phyloP scores from a whole-genome alignment of 257 asterid genomes.

The Asclepias syriaca region DNA sequence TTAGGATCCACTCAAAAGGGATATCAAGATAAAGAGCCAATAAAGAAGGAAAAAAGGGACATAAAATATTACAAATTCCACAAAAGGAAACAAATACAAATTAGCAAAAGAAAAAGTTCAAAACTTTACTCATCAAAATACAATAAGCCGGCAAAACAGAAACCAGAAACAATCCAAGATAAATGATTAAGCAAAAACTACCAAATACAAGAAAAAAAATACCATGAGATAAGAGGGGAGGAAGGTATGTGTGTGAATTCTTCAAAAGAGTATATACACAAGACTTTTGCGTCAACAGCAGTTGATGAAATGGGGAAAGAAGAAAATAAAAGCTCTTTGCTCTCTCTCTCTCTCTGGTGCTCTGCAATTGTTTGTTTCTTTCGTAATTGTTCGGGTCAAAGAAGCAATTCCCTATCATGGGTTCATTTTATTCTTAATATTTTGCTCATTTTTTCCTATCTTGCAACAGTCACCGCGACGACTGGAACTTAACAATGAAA shows the following conservation, averaged over 20 bases:
- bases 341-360: not conserved
- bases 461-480: conserved; percentile 13
- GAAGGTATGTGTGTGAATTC: not conserved
- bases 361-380: not conserved
- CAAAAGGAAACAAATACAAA: not conserved
- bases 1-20: conserved; percentile 14
- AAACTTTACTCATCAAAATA: conserved; percentile 12
- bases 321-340: not conserved
- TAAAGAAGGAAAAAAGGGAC: not conserved
- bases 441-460: not conserved
- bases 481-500: conserved; percentile 10
- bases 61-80: conserved; percentile 5
- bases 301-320: not conserved
- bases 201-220: not conserved
- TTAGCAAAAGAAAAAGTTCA: conserved; percentile 3
- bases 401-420: conserved; percentile 6
- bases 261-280: not conserved
- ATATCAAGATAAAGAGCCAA: conserved; percentile 9
- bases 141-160: conserved; percentile 3
- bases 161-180: not conserved
- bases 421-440: not conserved
- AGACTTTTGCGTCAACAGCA: conserved; percentile 8
- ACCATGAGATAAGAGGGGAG: not conserved
- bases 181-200: not conserved
- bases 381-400: conserved; percentile 10